Conservation (phyloP, 73 alveolate species). For the Paramecium caudatum region DNA sequence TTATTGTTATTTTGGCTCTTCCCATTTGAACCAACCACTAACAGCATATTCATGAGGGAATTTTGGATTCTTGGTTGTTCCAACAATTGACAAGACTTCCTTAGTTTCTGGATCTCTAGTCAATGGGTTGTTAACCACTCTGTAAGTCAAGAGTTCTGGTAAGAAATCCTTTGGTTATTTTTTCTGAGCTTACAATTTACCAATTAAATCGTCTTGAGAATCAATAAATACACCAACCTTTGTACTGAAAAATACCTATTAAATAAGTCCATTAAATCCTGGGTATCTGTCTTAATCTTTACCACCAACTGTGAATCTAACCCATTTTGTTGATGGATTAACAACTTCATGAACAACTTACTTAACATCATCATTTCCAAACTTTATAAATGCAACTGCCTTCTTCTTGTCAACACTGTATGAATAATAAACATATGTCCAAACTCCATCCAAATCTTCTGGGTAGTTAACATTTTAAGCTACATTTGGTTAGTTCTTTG, state of each 20-base stretch:
- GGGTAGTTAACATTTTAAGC: constrained; percentile 31
- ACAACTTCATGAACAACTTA: not conserved
- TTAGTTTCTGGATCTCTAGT: constrained; percentile 34
- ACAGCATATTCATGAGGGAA: constrained; percentile 63
- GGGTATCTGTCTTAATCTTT: constrained; percentile 44
- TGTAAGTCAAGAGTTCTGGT: constrained; percentile 25
- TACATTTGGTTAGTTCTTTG: constrained; percentile 23
- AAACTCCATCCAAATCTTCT: constrained; percentile 43
- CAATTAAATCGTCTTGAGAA: constrained; percentile 22
- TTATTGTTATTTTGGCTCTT: not conserved
- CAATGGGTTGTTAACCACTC: constrained; percentile 6
- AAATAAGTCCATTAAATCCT: constrained; percentile 49
- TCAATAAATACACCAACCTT: constrained; percentile 38
- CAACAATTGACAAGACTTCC: constrained; percentile 29
- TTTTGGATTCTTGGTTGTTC: constrained; percentile 37
- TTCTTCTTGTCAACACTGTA: constrained; percentile 36
- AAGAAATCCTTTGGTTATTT: constrained; percentile 18
- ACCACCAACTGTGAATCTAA: constrained; percentile 47
- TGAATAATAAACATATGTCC: constrained; percentile 60
- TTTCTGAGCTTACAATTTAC: not conserved
- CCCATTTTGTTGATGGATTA: constrained; percentile 24
- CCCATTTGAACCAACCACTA: constrained; percentile 69
- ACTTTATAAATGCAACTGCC: constrained; percentile 53
- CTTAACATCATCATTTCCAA: constrained; percentile 31
- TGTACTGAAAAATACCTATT: not conserved